Base-by-base conservation (phyloP, 2,329 filamentous ascomycete species). In the Venturia effusa region DNA sequence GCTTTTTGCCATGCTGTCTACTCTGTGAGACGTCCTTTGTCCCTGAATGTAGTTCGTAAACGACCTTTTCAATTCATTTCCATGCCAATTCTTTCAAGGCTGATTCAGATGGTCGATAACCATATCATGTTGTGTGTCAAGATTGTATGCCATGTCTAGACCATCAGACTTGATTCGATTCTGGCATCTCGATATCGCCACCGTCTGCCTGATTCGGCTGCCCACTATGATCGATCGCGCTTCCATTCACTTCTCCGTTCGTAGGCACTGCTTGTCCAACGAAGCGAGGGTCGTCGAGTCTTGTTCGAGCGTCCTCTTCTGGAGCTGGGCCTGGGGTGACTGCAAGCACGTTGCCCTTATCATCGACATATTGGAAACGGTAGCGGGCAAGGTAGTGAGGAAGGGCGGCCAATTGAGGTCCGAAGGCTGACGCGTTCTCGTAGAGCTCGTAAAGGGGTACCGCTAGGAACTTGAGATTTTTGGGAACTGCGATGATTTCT, bases 381-480 rank as follows among this genome's bases (percentile, higher is more conserved):
- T 97, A 99, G 63, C 92, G 84, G 67, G 92, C 96, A 13, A 99
- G 84, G 4, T 97, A 83, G 74, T 99, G 94, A 0, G 94, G 94
- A 64, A 99, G 97, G 0, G 94, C 94, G 1, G 92, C 96, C 19
- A 99, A 85, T 74, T 99, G 94, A 4, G 94, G 94, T 0, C 94
- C 94, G 74, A 99, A 99, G 66, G 94, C 83, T 15, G 88, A 89
- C 0, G 91, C 96, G 76, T 99, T 99, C 72, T 99, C 94, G 80
- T 99, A 99, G 45, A 99, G 85, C 78, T 99, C 94, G 77, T 97
- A 97, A 0, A 99, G 82, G 0, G 94, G 94, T 1, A 99, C 94
- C 1, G 94, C 94, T 48, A 99, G 87, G 30, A 99, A 86, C 75
- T 99, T 99, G 94, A 99, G 97, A 78, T 99, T 99, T 80, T 99